Conservation (phyloP, 192 early-diverging fungal species). For the Umbelopsis sp. region DNA sequence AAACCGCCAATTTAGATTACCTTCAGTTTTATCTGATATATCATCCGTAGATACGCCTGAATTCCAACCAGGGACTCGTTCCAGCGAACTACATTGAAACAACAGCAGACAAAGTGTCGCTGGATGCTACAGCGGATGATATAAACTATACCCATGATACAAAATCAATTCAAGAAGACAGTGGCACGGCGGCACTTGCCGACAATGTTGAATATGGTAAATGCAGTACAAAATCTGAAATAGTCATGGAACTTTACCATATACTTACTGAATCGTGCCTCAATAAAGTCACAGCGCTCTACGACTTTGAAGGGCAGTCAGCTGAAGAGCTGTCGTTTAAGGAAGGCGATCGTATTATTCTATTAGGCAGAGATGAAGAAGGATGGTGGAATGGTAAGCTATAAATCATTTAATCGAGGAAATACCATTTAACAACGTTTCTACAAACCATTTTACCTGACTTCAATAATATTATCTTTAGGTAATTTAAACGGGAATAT, state of each 20-base stretch:
- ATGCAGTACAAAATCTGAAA: not conserved
- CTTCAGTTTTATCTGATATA: not conserved
- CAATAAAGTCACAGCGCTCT: conserved; percentile 45
- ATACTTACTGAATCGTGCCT: not conserved
- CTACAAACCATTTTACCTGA: too few relatives aligned
- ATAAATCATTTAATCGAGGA: not conserved
- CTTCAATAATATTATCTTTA: not conserved
- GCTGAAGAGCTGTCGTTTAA: conserved; percentile 51
- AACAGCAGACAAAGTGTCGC: not conserved
- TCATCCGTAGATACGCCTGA: conserved; percentile 13
- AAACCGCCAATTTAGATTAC: not conserved
- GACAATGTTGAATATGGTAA: conserved; percentile 9
- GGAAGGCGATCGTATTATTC: conserved; percentile 45
- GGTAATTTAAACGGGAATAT: conserved; percentile 43
- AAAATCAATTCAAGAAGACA: too few relatives aligned
- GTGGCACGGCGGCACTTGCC: not conserved
- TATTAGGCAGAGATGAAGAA: conserved; percentile 51
- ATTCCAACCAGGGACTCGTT: conserved; percentile 41
- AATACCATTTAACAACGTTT: too few relatives aligned
- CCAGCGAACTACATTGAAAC: conserved; percentile 47
- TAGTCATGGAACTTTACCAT: not conserved
- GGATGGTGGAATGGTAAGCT: conserved; percentile 64
- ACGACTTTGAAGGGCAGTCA: conserved; percentile 57
- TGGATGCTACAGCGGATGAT: not conserved
- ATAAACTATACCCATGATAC: not conserved